These are phyloP conservation scores for Mikania micrantha DNA, from an alignment of 129 eudicot species.

Conservation along the genomic window DNA sequence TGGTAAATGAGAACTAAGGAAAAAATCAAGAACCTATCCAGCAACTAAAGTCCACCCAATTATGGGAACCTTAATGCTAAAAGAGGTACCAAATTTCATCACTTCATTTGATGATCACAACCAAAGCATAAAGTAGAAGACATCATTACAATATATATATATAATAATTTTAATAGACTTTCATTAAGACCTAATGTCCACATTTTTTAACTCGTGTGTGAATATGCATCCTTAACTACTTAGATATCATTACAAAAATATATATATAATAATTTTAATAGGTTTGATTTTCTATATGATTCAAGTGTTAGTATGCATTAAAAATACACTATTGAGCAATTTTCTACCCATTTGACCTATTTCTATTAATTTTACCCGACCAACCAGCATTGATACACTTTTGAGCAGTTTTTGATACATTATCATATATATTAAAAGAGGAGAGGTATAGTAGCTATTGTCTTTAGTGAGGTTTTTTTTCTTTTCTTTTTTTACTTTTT, in stretches of 20 bases:
- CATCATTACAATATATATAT: neutral
- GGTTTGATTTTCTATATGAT: no score
- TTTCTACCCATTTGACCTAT: neutral
- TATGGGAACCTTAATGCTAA: neutral
- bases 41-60: no score
- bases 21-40: no score
- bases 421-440: no score
- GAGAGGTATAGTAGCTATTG: no score
- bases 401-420: no score
- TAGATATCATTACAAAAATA: neutral
- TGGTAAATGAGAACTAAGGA: no score
- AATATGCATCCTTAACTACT: neutral
- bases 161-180: neutral
- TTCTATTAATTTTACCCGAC: neutral
- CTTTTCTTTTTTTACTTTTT: no score
- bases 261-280: neutral
- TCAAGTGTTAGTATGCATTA: neutral
- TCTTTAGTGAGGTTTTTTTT: no score
- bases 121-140: neutral
- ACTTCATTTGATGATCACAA: neutral
- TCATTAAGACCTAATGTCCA: neutral
- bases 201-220: neutral
- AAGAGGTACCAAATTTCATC: neutral
- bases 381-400: neutral
- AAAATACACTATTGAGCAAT: neutral